Conservation (phyloP, 139 green algal genomes). For the Limnomonas spitsbergensis region DNA sequence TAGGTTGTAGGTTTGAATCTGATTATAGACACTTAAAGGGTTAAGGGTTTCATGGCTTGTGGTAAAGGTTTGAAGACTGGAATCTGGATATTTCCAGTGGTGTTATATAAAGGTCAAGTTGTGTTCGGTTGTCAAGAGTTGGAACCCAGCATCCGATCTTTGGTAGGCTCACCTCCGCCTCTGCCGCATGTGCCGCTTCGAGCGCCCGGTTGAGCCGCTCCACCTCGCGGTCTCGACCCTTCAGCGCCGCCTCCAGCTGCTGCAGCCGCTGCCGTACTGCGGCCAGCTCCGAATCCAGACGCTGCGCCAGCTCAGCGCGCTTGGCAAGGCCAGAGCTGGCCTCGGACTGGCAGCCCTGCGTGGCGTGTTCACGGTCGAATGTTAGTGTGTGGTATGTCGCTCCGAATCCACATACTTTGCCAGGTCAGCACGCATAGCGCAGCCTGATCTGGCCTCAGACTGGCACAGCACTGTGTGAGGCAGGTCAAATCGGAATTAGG, state of each 20-base stretch:
- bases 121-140: neutral
- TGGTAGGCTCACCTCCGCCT: slow-evolving; percentile 3
- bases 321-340: neutral
- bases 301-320: neutral
- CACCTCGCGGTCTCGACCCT: slow-evolving; percentile 24
- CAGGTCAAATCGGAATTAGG: too few relatives aligned
- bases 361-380: too few relatives aligned
- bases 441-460: too few relatives aligned
- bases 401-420: too few relatives aligned
- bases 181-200: slow-evolving; percentile 13
- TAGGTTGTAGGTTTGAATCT: too few relatives aligned
- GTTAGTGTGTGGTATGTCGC: too few relatives aligned
- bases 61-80: neutral
- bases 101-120: too few relatives aligned
- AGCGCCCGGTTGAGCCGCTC: slow-evolving; percentile 13
- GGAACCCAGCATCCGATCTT: neutral
- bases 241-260: slow-evolving; percentile 27
- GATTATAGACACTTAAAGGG: neutral
- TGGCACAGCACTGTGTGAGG: too few relatives aligned
- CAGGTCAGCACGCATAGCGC: too few relatives aligned
- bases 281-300: slow-evolving; percentile 11
- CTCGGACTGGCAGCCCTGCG: too few relatives aligned
- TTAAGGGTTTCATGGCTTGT: neutral
- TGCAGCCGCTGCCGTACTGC: slow-evolving; percentile 17
- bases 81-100: too few relatives aligned